Evolutionary conservation across 2,329 filamentous ascomycete genomes (phyloP).

Genomic region (Nemania abortiva): DNA sequence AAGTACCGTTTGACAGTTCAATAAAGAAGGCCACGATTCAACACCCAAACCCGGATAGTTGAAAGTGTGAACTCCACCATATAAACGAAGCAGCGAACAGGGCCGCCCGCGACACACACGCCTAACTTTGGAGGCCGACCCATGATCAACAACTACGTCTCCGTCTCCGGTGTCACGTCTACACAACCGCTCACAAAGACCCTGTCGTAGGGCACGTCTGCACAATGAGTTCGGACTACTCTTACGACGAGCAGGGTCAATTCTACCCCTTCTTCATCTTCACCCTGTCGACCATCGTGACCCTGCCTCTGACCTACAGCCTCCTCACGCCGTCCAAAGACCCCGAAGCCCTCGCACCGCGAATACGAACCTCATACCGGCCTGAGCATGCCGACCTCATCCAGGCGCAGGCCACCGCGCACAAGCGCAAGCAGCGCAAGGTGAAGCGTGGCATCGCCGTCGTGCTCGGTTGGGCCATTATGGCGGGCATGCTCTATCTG

Average conservation of each 20-base stretch:
- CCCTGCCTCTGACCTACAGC: slow-evolving; percentile 89
- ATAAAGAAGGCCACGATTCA: slow-evolving; percentile 51
- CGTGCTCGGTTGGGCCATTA: slow-evolving; percentile 81
- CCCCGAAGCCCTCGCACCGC: slow-evolving; percentile 82
- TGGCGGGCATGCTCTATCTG: slow-evolving; percentile 92
- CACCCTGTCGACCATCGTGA: slow-evolving; percentile 87
- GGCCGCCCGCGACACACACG: slow-evolving; percentile 29
- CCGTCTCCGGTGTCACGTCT: slow-evolving; percentile 20
- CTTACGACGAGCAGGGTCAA: slow-evolving; percentile 97
- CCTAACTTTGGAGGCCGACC: slow-evolving; percentile 20
- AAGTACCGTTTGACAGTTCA: slow-evolving; percentile 38
- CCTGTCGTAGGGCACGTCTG: slow-evolving; percentile 49
- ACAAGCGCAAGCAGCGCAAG: slow-evolving; percentile 90
- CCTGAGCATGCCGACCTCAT: slow-evolving; percentile 87
- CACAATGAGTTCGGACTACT: slow-evolving; percentile 94
- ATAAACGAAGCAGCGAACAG: slow-evolving; percentile 24
- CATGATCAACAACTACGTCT: slow-evolving; percentile 34
- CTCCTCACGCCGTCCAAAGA: slow-evolving; percentile 82
- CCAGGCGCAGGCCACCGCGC: slow-evolving; percentile 82
- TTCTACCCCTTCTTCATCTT: slow-evolving; percentile 99
- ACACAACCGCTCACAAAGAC: slow-evolving; percentile 42
- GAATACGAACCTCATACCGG: slow-evolving; percentile 84
- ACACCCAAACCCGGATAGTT: slow-evolving; percentile 25
- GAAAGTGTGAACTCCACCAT: slow-evolving; percentile 14
- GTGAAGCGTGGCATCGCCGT: slow-evolving; percentile 86